Evolutionary conservation across 2,329 filamentous ascomycete species (phyloP).

Genomic region (Aspergillus tanneri): DNA sequence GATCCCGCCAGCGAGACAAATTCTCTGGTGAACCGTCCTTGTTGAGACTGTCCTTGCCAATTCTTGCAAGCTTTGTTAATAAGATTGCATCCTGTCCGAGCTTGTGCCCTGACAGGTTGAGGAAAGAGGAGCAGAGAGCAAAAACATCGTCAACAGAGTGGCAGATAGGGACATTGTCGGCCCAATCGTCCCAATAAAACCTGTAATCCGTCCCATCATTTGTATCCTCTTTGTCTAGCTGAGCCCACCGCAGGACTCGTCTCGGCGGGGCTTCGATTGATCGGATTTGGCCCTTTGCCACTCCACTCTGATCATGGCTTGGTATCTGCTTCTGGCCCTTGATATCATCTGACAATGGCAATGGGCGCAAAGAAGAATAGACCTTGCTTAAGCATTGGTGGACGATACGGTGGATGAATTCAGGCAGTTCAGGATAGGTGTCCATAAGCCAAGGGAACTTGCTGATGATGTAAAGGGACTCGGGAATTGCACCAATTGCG

Average conservation of each 20-base stretch:
- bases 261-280: slow-evolving; percentile 60
- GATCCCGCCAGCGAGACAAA: slow-evolving; percentile 73
- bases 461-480: slow-evolving; percentile 87
- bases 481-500: slow-evolving; percentile 86
- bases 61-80: slow-evolving; percentile 77
- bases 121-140: slow-evolving; percentile 75
- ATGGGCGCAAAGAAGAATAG: slow-evolving; percentile 54
- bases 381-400: slow-evolving; percentile 79
- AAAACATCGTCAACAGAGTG: slow-evolving; percentile 90
- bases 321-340: slow-evolving; percentile 53
- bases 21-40: slow-evolving; percentile 71
- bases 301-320: slow-evolving; percentile 63
- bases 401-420: slow-evolving; percentile 80
- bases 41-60: slow-evolving; percentile 72
- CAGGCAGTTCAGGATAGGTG: slow-evolving; percentile 75
- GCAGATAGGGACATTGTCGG: slow-evolving; percentile 87
- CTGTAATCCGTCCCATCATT: slow-evolving; percentile 75
- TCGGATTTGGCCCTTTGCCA: slow-evolving; percentile 68
- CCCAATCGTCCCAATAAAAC: slow-evolving; percentile 98
- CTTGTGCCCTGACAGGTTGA: slow-evolving; percentile 83
- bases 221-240: slow-evolving; percentile 72
- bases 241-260: slow-evolving; percentile 77
- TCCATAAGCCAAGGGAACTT: slow-evolving; percentile 92
- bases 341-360: slow-evolving; percentile 42
- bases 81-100: slow-evolving; percentile 81